A percentile compares a stretch with the other conserved stretches of the same genome.
These are phyloP conservation scores for Leccinum longicurvipes DNA, from an alignment of 768 basidiomycete genomes.

Conservation along the genomic window DNA sequence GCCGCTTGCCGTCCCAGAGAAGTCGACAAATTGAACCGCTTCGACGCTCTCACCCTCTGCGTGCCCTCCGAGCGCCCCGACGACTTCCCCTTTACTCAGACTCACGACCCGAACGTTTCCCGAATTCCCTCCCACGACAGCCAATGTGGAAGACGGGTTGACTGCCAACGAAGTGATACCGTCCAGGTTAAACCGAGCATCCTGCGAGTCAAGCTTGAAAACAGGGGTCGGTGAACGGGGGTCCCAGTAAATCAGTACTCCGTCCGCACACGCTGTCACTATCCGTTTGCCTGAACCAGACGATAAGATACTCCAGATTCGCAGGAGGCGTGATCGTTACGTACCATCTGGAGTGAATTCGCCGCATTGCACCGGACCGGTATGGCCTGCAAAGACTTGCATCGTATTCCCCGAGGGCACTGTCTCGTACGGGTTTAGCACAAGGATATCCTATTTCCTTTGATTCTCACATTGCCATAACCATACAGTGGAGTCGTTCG, in stretches of 20 bases:
- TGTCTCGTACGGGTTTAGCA: constrained; percentile 31
- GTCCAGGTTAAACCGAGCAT: constrained; percentile 74
- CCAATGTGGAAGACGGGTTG: constrained; percentile 85
- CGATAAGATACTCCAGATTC: constrained; percentile 1
- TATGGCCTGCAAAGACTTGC: constrained; percentile 94
- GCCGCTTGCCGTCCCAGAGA: constrained; percentile 53
- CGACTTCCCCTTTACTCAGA: constrained; percentile 80
- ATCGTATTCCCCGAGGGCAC: constrained; percentile 94
- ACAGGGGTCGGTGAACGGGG: constrained; percentile 73
- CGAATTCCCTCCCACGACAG: constrained; percentile 81
- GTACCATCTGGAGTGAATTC: constrained; percentile 89
- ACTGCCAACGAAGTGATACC: constrained; percentile 86
- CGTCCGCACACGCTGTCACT: constrained; percentile 80
- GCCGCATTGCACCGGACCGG: constrained; percentile 78
- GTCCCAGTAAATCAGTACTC: constrained; percentile 87
- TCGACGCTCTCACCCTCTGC: constrained; percentile 87
- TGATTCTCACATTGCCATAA: constrained; percentile 86
- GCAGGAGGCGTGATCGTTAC: neutral
- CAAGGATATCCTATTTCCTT: neutral
- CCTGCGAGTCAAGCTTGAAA: constrained; percentile 71
- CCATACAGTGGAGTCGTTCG: constrained; percentile 93
- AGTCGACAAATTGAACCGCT: constrained; percentile 77
- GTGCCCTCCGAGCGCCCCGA: constrained; percentile 78
- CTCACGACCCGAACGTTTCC: constrained; percentile 88
- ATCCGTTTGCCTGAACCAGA: constrained; percentile 71